Base-by-base conservation (phyloP, 2,329 filamentous ascomycete species). In the Fusarium pseudonygamai region DNA sequence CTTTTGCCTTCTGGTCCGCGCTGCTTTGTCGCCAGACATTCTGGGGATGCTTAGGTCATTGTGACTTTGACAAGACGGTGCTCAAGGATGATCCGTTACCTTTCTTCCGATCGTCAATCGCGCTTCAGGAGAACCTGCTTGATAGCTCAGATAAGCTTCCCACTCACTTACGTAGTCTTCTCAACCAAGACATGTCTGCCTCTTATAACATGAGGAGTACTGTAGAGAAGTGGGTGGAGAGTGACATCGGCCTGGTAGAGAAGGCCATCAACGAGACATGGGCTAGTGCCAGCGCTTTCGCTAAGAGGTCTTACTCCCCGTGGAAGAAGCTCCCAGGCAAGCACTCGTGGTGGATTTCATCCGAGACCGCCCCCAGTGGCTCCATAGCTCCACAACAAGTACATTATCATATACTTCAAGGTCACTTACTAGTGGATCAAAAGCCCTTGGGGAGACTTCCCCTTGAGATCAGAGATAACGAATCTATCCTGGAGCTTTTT, bases 1-100 rank as follows among this genome's bases (percentile, higher is more conserved):
- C 26, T 0, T 90, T 88, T 68, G 84, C 84, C 0, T 83, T 92
- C 1, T 86, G 85, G 79, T 86, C 89, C 0, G 86, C 90, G 0
- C 68, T 93, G 1, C 80, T 92, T 1, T 92, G 89, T 57, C 83
- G 83, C 13, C 78, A 79, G 22, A 85, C 83, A 1, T 84, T 82
- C 39, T 63, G 58, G 58, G 58, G 34, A 0, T 46, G 47, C 24
- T 36, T 15, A 5, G 47, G 47, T 2, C 65, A 71, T 50, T 36
- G 24, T 3, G 11, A 34, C 0, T 5, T 28, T 13, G 12, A n/a
- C 9, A 7, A 1, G 8, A 22, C 16, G 1, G 0, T n/a, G 20
- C 18, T 36, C 15, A 13, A 40, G 0, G 45, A 69, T 2, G 73
- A 78, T 9, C 58, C 72, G 14, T 32, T 37, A 7, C 42, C 61